Evolutionary conservation across 345 rosid species (phyloP), one percentile per base, ranked within the genome.

Genomic region (Bruguiera parviflora): DNA sequence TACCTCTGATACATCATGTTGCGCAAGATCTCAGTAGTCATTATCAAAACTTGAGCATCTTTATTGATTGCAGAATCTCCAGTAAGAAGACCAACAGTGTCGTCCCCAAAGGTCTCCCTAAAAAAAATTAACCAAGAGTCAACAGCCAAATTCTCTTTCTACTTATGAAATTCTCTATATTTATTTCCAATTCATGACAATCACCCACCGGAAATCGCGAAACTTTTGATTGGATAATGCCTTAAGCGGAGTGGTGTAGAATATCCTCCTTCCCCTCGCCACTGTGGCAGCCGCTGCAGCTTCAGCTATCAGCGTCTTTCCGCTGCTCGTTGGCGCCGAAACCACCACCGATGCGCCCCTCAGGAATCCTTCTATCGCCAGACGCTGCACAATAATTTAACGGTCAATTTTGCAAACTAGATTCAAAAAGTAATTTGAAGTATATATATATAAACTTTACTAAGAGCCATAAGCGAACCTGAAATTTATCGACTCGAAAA

Each of bases 1-100:
- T 77, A 94, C 98, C 96, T 91, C 73, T 89, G 92, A 77, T 91
- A 94, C 83, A 94, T 74, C 98, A 94, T 94, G 74, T 94, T 94
- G 16, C 98, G 90, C 71, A 94, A 81, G 72, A 94, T 91, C 85
- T 94, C 98, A 0, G 98, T 91, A 33, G 98, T 94, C 98, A 94
- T 88, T 21, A 94, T 87, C 67, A 94, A 75, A 74, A 94, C 69
- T 72, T 83, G 95, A 67, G 97, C 97, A 61, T 91, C 98, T 67
- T 85, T 89, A 71, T 94, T 94, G 70, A 94, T 71, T 0, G 90
- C 95, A 70, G 88, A 83, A 72, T 94, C 98, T 68, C 98, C 98
- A 0, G 98, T 94, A 43, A 94, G 97, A 68, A 91, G 83, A 72
- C 98, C 97, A 65, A 94, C 97, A 46, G 89, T 88, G 37, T 83